Evolutionary conservation across 2,329 filamentous ascomycete species (phyloP), one percentile per base, ranked within the genome.

Genomic region (Coniochaeta hoffmannii): DNA sequence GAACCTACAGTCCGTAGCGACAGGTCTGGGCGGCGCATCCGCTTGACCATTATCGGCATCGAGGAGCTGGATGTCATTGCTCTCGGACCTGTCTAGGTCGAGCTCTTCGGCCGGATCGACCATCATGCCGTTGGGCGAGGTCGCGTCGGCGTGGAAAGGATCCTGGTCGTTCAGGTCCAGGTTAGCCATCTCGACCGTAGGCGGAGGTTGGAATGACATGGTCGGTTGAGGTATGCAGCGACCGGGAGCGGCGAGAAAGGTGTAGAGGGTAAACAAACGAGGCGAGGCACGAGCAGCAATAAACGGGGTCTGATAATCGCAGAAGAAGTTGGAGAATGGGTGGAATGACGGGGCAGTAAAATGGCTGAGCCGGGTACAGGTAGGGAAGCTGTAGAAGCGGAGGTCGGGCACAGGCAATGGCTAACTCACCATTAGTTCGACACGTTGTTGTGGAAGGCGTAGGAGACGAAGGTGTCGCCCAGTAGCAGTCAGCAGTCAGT

Each of bases 111-210:
- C 73, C 10, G 53, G 53, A 62, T 82, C 79, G 62, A 82, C 69
- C 66, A 79, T 70, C 78, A 81, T 80, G 63, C 80, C 76, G 68
- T 77, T 81, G 14, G 78, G 79, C 53, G 79, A 81, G 59, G 78
- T 75, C 54, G 79, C 72, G 41, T 75, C 72, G 55, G 69, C 62
- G 65, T 78, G 77, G 70, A 78, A 78, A 65, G 74, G 77, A 76
- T 81, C 67, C 54, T 67, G 58, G 60, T 60, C 58, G 31, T 51
- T n/a, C 44, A 63, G 54, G 52, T 53, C 56, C 52, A 66, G 55
- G 61, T 63, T 61, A 66, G 64, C 60, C 55, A 63, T 19, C 46
- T 53, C 34, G 30, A n/a, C 55, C 32, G 35, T 44, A 55, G 61
- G 61, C 56, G 58, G 55, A 53, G 58, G 35, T 44, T 41, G 19